Percentiles rank a stretch among this genome's conserved stretches.
Evolutionary conservation across 2,329 filamentous ascomycete genomes (phyloP).

Genomic region (Byssochlamys sp.): DNA sequence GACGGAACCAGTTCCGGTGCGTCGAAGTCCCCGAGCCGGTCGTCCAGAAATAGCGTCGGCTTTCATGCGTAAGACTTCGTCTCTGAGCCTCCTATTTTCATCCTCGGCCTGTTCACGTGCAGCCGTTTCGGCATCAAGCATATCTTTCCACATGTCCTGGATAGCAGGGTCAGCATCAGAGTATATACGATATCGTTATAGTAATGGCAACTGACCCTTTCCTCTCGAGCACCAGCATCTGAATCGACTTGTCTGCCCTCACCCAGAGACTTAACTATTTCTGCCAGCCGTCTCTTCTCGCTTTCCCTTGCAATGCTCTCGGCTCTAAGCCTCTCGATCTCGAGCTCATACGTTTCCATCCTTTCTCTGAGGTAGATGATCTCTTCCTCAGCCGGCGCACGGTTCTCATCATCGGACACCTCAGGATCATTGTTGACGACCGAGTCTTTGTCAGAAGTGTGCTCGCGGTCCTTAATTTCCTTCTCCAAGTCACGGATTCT

Average conservation of each 20-base stretch:
- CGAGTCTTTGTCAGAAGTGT: slow-evolving; percentile 38
- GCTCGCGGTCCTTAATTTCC: slow-evolving; percentile 53
- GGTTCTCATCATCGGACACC: slow-evolving; percentile 39
- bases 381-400: slow-evolving; percentile 68
- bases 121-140: slow-evolving; percentile 82
- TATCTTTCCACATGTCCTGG: slow-evolving; percentile 84
- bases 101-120: slow-evolving; percentile 83
- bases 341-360: slow-evolving; percentile 70
- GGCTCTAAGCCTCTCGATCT: slow-evolving; percentile 71
- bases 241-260: slow-evolving; percentile 42
- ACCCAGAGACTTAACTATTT: slow-evolving; percentile 61
- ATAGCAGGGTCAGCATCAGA: slow-evolving; percentile 8
- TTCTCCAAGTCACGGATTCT: slow-evolving; percentile 80
- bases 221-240: slow-evolving; percentile 39
- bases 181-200: background rate
- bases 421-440: slow-evolving; percentile 34
- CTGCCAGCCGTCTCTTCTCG: slow-evolving; percentile 76
- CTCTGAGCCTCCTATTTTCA: slow-evolving; percentile 71
- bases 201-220: slow-evolving; percentile 32
- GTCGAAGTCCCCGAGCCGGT: slow-evolving; percentile 18
- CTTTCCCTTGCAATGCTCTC: slow-evolving; percentile 71
- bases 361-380: slow-evolving; percentile 74
- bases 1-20: slow-evolving; percentile 26
- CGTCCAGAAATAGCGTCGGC: slow-evolving; percentile 29
- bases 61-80: slow-evolving; percentile 67